Evolutionary conservation across 129 eudicot genomes (phyloP).

Genomic region (Flaveria robusta): DNA sequence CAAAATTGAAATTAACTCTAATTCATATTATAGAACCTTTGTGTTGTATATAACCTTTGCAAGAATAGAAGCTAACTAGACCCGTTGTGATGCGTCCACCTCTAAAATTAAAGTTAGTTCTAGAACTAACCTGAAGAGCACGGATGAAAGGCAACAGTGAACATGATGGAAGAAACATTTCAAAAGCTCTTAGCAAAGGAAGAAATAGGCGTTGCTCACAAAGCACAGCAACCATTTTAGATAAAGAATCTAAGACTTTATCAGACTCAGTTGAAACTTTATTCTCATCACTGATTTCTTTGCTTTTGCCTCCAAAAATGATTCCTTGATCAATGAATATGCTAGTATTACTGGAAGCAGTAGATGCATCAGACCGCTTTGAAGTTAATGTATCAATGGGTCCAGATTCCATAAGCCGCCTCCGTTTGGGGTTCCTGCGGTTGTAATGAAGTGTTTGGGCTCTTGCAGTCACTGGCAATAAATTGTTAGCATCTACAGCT

Average conservation of each 20-base stretch:
- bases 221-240: constrained; percentile 87
- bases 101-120: constrained; percentile 12
- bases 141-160: constrained; percentile 89
- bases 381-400: constrained; percentile 41
- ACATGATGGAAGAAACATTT: constrained; percentile 94
- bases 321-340: constrained; percentile 45
- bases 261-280: constrained; percentile 41
- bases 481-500: constrained; percentile 84
- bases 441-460: constrained; percentile 70
- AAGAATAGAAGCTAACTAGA: too few relatives aligned
- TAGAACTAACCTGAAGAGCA: constrained; percentile 79
- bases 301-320: constrained; percentile 46
- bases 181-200: constrained; percentile 91
- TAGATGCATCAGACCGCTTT: constrained; percentile 43
- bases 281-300: constrained; percentile 38
- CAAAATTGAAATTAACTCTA: too few relatives aligned
- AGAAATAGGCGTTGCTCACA: constrained; percentile 81
- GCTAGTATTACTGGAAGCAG: constrained; percentile 40
- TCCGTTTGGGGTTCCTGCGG: constrained; percentile 80
- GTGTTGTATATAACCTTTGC: too few relatives aligned
- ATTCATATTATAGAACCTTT: too few relatives aligned
- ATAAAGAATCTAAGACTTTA: constrained; percentile 58
- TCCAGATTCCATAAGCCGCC: constrained; percentile 64
- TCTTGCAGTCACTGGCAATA: constrained; percentile 57
- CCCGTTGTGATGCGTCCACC: not conserved